phyloP scores from a whole-genome alignment of 78 protist genomes.

The Fonticula alba region DNA sequence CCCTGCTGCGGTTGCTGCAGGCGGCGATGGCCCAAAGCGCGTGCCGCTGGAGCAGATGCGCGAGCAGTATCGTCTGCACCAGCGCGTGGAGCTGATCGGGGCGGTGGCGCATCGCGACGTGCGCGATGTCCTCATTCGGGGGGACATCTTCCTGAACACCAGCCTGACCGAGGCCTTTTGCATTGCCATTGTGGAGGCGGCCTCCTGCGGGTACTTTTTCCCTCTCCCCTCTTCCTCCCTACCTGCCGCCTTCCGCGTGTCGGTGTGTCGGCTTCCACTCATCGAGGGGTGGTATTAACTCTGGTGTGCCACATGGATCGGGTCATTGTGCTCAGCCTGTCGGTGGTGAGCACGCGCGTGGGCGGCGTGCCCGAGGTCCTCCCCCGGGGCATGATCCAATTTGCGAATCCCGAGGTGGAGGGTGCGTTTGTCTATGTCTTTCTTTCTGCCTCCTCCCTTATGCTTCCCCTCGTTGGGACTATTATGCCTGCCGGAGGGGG shows the following conservation, averaged over 20 bases:
- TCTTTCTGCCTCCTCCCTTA: neutral
- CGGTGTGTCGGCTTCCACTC: neutral
- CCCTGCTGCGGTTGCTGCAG: too few relatives aligned
- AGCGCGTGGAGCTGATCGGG: slow-evolving; percentile 75
- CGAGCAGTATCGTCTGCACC: slow-evolving; percentile 60
- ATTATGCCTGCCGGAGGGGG: neutral
- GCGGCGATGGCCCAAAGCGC: slow-evolving; percentile 82
- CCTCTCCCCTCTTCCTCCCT: slow-evolving; percentile 7
- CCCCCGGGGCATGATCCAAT: slow-evolving; percentile 44
- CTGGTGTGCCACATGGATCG: neutral
- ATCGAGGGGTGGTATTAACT: too few relatives aligned
- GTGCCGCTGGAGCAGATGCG: slow-evolving; percentile 64
- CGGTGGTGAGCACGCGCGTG: slow-evolving; percentile 67
- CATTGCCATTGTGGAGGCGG: slow-evolving; percentile 94
- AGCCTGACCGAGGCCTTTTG: slow-evolving; percentile 95
- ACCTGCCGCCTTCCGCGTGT: neutral
- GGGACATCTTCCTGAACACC: slow-evolving; percentile 85
- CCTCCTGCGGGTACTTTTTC: slow-evolving; percentile 40
- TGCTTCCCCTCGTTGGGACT: neutral
- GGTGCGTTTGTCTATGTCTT: neutral
- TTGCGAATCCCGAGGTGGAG: slow-evolving; percentile 45
- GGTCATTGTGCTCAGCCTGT: slow-evolving; percentile 15
- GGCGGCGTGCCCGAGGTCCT: slow-evolving; percentile 92
- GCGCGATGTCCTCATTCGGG: slow-evolving; percentile 42
- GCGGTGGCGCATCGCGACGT: slow-evolving; percentile 60